These are phyloP conservation scores for Mycena pura DNA, from an alignment of 768 basidiomycete genomes.

Conservation along the genomic window DNA sequence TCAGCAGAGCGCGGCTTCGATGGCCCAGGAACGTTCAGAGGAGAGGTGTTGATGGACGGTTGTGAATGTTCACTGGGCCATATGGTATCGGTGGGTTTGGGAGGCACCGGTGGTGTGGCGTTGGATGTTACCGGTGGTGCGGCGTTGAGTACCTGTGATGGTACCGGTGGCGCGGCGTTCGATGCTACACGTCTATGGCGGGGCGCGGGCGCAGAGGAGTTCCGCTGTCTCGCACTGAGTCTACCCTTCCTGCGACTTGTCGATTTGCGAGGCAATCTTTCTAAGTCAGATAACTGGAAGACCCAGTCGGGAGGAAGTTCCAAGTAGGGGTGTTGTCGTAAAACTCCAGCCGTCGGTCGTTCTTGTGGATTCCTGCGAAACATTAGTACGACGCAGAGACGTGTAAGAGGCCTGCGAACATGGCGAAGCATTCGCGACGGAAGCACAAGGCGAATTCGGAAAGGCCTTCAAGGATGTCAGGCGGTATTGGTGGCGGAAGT, in stretches of 20 bases:
- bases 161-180: too few relatives aligned
- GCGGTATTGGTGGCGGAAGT: conserved; percentile 78
- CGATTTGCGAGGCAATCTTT: conserved; percentile 11
- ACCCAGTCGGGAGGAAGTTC: conserved; percentile 60
- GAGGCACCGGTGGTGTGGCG: conserved; percentile 19
- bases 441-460: conserved; percentile 74
- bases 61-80: conserved; percentile 10
- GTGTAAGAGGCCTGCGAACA: conserved; percentile 48
- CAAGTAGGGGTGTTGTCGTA: conserved; percentile 72
- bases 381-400: not conserved
- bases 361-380: conserved; percentile 65
- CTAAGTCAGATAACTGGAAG: conserved; percentile 30
- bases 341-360: conserved; percentile 70
- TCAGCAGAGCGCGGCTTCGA: conserved; percentile 15
- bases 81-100: conserved; percentile 1
- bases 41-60: conserved; percentile 4
- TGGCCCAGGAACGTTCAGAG: not conserved
- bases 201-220: conserved; percentile 26
- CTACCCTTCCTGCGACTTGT: not conserved
- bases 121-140: too few relatives aligned
- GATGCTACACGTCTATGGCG: conserved; percentile 17
- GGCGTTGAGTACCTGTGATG: too few relatives aligned
- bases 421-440: conserved; percentile 76
- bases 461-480: conserved; percentile 57
- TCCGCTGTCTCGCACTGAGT: conserved; percentile 11